These are phyloP conservation scores for Aulographum hederae DNA, from an alignment of 2,329 filamentous ascomycete genomes.

Conservation along the genomic window DNA sequence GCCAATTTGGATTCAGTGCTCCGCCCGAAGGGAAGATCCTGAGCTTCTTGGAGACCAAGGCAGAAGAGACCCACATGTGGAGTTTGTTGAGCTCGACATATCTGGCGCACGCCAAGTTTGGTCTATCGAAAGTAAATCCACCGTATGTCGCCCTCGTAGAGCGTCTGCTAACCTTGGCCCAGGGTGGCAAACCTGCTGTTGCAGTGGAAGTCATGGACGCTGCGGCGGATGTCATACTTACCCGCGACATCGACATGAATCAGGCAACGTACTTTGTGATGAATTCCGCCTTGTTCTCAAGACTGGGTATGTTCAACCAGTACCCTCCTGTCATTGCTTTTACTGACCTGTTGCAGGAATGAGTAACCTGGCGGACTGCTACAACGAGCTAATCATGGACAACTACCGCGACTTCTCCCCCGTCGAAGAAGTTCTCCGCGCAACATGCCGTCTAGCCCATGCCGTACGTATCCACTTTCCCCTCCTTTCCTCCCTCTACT, in stretches of 20 bases:
- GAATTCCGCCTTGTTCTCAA: constrained; percentile 53
- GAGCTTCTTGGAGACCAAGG: constrained; percentile 66
- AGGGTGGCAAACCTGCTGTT: constrained; percentile 38
- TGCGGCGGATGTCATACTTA: constrained; percentile 65
- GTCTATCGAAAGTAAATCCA: constrained; percentile 44
- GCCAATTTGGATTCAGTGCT: constrained; percentile 51
- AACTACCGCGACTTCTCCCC: constrained; percentile 47
- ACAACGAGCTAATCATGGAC: constrained; percentile 58
- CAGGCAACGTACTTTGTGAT: constrained; percentile 59
- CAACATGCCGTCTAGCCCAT: constrained; percentile 52
- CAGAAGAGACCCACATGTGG: constrained; percentile 75
- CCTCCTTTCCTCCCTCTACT: not conserved
- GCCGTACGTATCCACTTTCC: constrained; percentile 21
- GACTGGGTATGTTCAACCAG: constrained; percentile 39
- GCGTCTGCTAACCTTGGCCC: constrained; percentile 5
- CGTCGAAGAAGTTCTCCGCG: constrained; percentile 63
- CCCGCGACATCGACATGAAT: constrained; percentile 53
- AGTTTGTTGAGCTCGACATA: constrained; percentile 67
- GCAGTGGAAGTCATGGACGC: constrained; percentile 64
- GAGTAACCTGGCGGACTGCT: constrained; percentile 31
- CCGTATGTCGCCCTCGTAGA: not conserved
- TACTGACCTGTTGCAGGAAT: not conserved
- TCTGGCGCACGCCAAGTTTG: constrained; percentile 69
- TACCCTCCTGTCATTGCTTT: not conserved
- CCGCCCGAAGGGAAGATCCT: constrained; percentile 58